Percentiles rank a stretch among this genome's conserved stretches.
These are phyloP conservation scores for Diversispora epigaea DNA, from an alignment of 192 early-diverging fungal species.

Conservation along the genomic window DNA sequence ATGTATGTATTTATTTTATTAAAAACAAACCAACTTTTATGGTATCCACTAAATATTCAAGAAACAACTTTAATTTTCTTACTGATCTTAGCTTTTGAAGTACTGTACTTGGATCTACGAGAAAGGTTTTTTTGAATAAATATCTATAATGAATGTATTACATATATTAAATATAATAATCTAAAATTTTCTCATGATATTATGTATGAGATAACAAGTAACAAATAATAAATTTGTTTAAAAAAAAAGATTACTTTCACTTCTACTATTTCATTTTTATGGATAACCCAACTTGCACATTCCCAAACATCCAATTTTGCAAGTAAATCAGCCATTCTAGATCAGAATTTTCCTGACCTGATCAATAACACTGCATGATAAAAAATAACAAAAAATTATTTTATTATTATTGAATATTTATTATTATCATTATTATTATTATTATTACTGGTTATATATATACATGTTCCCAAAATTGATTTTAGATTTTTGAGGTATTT, in stretches of 20 bases:
- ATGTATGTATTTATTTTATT: too few species aligned
- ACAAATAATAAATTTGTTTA: too few species aligned
- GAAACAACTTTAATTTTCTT: conserved; percentile 42
- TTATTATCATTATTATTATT: neutral
- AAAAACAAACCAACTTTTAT: conserved; percentile 41
- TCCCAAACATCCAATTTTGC: conserved; percentile 41
- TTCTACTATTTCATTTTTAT: conserved; percentile 44
- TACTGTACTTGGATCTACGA: conserved; percentile 43
- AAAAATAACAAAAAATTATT: neutral
- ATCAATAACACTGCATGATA: conserved; percentile 46
- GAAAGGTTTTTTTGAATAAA: conserved; percentile 39
- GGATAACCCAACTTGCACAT: conserved; percentile 56
- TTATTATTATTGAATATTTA: too few species aligned
- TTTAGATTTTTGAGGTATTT: too few species aligned
- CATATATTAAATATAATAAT: neutral
- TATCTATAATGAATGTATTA: too few species aligned
- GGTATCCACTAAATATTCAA: conserved; percentile 55
- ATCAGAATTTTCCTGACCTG: conserved; percentile 55
- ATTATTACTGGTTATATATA: too few species aligned
- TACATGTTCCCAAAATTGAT: too few species aligned
- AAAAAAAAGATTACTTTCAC: too few species aligned
- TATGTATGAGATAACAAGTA: neutral
- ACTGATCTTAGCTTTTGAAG: conserved; percentile 36
- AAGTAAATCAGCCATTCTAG: conserved; percentile 49
- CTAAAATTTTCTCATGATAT: neutral